Evolutionary conservation across 768 basidiomycete genomes (phyloP).

Genomic region (Kwoniella sp.): DNA sequence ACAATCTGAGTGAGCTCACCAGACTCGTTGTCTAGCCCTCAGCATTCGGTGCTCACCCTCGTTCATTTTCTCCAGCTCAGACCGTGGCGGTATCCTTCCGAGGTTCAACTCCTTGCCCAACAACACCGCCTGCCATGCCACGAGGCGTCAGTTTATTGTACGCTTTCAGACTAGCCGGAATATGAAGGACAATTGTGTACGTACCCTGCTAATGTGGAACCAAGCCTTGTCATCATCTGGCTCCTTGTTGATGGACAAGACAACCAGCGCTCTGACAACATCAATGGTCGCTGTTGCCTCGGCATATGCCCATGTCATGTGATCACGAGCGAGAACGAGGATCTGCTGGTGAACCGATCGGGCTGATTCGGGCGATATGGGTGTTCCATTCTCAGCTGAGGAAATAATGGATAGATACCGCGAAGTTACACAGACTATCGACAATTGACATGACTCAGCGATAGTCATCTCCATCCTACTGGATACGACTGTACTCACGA

Average conservation of each 20-base stretch:
- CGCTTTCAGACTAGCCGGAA: too few relatives aligned
- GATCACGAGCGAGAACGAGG: conserved; percentile 31
- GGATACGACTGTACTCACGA: too few relatives aligned
- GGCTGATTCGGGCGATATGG: conserved; percentile 30
- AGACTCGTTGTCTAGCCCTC: conserved; percentile 25
- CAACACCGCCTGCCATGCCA: conserved; percentile 23
- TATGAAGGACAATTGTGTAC: too few relatives aligned
- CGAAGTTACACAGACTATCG: conserved; percentile 22
- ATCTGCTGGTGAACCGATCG: conserved; percentile 35
- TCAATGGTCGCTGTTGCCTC: conserved; percentile 30
- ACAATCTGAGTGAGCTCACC: conserved; percentile 27
- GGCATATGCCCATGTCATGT: conserved; percentile 30
- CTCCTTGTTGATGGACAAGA: conserved; percentile 36
- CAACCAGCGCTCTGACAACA: conserved; percentile 28
- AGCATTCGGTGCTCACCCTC: conserved; percentile 18
- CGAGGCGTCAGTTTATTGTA: neutral
- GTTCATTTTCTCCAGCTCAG: conserved; percentile 17
- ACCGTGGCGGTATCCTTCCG: conserved; percentile 22
- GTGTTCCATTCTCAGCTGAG: conserved; percentile 8
- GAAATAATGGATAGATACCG: conserved; percentile 28
- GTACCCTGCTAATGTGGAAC: conserved; percentile 31
- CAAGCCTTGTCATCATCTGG: conserved; percentile 42
- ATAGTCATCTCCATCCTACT: too few relatives aligned
- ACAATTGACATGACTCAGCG: neutral
- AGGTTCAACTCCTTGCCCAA: conserved; percentile 34